Percentiles rank a stretch among this genome's conserved stretches.
Evolutionary conservation across 441 rosid genomes (phyloP).

Genomic region (Omphalea diandra): DNA sequence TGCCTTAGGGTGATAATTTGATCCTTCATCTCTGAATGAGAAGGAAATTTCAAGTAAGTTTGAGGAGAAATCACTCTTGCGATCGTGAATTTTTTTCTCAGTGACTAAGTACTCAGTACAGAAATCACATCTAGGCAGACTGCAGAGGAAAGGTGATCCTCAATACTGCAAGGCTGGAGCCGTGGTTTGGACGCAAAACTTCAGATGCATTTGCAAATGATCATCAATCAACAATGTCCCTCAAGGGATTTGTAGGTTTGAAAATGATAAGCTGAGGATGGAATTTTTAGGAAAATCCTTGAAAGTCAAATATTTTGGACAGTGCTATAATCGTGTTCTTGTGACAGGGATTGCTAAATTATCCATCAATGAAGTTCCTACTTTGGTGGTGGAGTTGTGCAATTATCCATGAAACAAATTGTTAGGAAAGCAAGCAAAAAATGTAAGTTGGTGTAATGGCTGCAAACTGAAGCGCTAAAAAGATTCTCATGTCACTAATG

Average conservation of each 20-base stretch:
- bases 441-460: not conserved
- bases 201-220: not conserved
- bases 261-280: too few relatives aligned
- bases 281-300: too few relatives aligned
- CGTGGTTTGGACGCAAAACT: not conserved
- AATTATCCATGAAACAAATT: not conserved
- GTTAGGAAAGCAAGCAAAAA: not conserved
- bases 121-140: not conserved
- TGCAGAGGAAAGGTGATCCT: not conserved
- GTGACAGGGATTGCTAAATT: not conserved
- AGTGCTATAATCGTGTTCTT: too few relatives aligned
- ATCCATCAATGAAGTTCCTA: too few relatives aligned
- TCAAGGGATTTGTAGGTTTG: too few relatives aligned
- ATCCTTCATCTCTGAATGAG: not conserved
- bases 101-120: not conserved
- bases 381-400: not conserved
- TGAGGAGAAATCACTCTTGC: not conserved
- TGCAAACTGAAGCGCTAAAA: not conserved
- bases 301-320: not conserved
- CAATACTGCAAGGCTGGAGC: not conserved
- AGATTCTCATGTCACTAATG: not conserved
- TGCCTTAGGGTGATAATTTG: not conserved
- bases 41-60: not conserved
- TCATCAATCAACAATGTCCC: not conserved
- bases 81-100: not conserved